These are phyloP conservation scores for Nepenthes alata DNA, from an alignment of 179 eudicot genomes.

Conservation along the genomic window DNA sequence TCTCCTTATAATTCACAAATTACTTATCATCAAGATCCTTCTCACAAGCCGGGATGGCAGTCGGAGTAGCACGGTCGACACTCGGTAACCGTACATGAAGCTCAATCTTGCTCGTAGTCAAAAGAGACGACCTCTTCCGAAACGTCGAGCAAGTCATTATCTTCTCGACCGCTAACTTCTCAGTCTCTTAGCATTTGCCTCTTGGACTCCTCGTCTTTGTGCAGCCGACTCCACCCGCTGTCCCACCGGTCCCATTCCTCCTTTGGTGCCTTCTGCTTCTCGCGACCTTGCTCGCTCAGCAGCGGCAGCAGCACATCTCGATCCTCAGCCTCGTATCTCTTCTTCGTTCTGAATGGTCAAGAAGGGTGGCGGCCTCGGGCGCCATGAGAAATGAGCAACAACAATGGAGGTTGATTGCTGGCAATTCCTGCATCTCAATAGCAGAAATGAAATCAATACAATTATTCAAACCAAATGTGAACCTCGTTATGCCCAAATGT, in stretches of 20 bases:
- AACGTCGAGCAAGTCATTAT: slow-evolving; percentile 57
- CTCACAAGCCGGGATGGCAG: too few relatives aligned
- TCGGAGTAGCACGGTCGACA: too few relatives aligned
- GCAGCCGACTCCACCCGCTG: slow-evolving; percentile 41
- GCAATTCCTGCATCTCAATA: too few relatives aligned
- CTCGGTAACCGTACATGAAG: background rate
- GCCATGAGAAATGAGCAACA: slow-evolving; percentile 48
- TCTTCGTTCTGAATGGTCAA: slow-evolving; percentile 70
- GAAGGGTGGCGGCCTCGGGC: slow-evolving; percentile 71
- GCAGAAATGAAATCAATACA: too few relatives aligned
- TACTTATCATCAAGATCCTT: too few relatives aligned
- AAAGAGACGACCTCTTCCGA: slow-evolving; percentile 40
- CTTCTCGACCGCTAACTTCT: slow-evolving; percentile 72
- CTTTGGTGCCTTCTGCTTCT: slow-evolving; percentile 57
- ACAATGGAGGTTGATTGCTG: too few relatives aligned
- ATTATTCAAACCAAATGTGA: too few relatives aligned
- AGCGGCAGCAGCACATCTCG: slow-evolving; percentile 63
- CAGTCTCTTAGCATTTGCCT: slow-evolving; percentile 62
- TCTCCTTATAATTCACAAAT: too few relatives aligned
- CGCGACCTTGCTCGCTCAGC: slow-evolving; percentile 77
- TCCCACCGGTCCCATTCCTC: slow-evolving; percentile 76
- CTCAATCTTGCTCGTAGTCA: slow-evolving; percentile 19
- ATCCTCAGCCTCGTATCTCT: slow-evolving; percentile 76
- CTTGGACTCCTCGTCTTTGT: slow-evolving; percentile 51
- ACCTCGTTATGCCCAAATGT: too few relatives aligned